These are phyloP conservation scores for Ogataea polymorpha DNA, from an alignment of 805 yeast species.

Conservation along the genomic window DNA sequence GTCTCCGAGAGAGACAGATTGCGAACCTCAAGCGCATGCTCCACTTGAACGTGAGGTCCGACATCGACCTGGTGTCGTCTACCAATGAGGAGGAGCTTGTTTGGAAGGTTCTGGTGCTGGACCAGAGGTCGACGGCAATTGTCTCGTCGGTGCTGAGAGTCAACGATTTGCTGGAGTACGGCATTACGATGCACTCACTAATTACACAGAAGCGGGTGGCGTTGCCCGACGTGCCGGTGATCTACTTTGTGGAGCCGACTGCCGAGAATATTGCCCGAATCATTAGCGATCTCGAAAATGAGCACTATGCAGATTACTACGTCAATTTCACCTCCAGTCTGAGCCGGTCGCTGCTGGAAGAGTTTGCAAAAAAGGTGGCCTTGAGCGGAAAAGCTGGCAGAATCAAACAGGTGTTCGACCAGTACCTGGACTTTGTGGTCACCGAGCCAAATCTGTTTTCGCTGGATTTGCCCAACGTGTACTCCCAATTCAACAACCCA, in stretches of 20 bases:
- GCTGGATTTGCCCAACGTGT: conserved; percentile 63
- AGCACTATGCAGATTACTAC: conserved; percentile 74
- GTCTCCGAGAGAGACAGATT: conserved; percentile 31
- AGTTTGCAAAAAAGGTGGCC: conserved; percentile 81
- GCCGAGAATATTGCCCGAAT: conserved; percentile 67
- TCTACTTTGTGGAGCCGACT: conserved; percentile 89
- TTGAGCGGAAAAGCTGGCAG: conserved; percentile 63
- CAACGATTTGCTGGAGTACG: conserved; percentile 83
- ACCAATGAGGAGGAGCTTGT: conserved; percentile 62
- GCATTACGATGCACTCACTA: conserved; percentile 85
- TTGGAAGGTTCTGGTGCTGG: conserved; percentile 92
- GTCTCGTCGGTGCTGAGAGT: conserved; percentile 90
- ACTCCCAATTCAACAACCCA: conserved; percentile 68
- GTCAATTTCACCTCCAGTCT: conserved; percentile 84
- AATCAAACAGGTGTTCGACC: conserved; percentile 89
- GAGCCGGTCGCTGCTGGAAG: conserved; percentile 76
- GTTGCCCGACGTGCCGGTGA: conserved; percentile 90
- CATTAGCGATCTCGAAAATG: conserved; percentile 67
- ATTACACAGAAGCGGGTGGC: conserved; percentile 73
- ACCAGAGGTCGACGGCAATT: conserved; percentile 74
- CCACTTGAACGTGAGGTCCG: conserved; percentile 75
- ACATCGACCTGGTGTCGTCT: conserved; percentile 48
- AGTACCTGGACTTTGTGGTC: conserved; percentile 86
- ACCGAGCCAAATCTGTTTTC: conserved; percentile 91
- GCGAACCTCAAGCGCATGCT: conserved; percentile 74